phyloP scores from a whole-genome alignment of 1,284 basidiomycete genomes.

The Lignosus rhinocerotis region DNA sequence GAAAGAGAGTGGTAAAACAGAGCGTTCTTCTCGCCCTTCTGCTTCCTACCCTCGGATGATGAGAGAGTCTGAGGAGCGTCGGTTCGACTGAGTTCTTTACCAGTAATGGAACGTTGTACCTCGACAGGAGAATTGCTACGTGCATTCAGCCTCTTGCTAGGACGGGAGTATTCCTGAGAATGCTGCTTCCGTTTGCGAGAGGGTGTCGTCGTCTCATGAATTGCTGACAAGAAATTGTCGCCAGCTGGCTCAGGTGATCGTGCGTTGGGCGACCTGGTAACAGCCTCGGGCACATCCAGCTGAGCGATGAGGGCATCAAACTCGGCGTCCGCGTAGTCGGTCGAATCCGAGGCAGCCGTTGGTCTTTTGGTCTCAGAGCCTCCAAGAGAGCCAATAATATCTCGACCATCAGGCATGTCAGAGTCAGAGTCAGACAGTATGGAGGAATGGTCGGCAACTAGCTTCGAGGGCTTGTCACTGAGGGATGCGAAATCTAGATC shows the following conservation, averaged over 20 bases:
- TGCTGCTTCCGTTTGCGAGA: conserved; percentile 14
- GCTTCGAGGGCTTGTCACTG: conserved; percentile 31
- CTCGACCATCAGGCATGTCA: conserved; percentile 47
- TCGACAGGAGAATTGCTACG: conserved; percentile 4
- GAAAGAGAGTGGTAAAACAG: conserved; percentile 14
- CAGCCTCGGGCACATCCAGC: conserved; percentile 11
- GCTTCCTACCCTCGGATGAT: not conserved
- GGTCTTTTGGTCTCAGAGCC: conserved; percentile 1
- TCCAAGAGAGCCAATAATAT: conserved; percentile 31
- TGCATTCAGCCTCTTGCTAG: not conserved
- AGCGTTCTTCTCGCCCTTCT: not conserved
- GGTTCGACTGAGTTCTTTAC: too few relatives aligned
- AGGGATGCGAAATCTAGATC: conserved; percentile 54
- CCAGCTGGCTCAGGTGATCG: too few relatives aligned
- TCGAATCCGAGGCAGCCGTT: conserved; percentile 19
- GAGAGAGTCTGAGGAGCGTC: not conserved
- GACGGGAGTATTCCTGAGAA: not conserved
- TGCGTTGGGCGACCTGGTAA: not conserved
- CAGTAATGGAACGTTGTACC: not conserved
- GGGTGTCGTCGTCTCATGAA: not conserved
- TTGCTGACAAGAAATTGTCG: not conserved
- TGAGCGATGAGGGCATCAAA: conserved; percentile 38
- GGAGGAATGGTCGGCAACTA: conserved; percentile 13
- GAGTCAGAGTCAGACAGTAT: conserved; percentile 35
- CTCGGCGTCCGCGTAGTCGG: conserved; percentile 41